Base-by-base conservation (phyloP, 805 yeast genomes). In the Maudiozyma barnettii region DNA sequence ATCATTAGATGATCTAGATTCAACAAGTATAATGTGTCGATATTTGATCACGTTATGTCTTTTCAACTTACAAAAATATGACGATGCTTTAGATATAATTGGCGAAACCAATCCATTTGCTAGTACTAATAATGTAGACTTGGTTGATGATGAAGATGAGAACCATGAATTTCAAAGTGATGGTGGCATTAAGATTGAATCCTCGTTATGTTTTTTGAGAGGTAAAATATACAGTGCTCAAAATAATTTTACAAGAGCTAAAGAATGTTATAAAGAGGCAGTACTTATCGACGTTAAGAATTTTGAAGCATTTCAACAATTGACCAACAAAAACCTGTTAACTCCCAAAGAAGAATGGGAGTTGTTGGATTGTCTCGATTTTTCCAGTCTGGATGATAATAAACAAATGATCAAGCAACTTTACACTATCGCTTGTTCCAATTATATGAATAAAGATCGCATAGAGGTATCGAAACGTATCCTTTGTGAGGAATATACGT, bases 261-360 rank as follows among this genome's bases (percentile, higher is more conserved):
- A 85, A 57, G 89, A 84, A 46, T 83, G 93, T 45, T 89, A 80
- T 57, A 79, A 81, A 58, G 96, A 88, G 58, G 96, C 98, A 1
- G 80, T 90, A 0, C 55, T 78, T 54, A 87, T 86, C 1, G 98
- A 91, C 64, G 89, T 85, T 7, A 87, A 89, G 63, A 93, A 97
- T 65, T 91, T 72, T 63, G 99, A 91, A 55, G 97, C 98, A 0
- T 88, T 88, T 61, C 78, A 85, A 56, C 89, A 84, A 59, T 73
- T 91, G 44, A 75, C 85, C 1, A 68, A 75, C 39, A 83, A 84
- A 54, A 82, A 82, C 58, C 73, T 88, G 56, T 68, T 91, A 66
- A 77, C 93, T 0, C 95, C 97, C 0, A 65, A 70, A 16, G 97
- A 91, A 58, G 95, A 89, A 65, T 85, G 95, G 93, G 87, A 82